Evolutionary conservation across 768 basidiomycete species (phyloP), one percentile per base, ranked within the genome.

Genomic region (Auricularia heimuer): DNA sequence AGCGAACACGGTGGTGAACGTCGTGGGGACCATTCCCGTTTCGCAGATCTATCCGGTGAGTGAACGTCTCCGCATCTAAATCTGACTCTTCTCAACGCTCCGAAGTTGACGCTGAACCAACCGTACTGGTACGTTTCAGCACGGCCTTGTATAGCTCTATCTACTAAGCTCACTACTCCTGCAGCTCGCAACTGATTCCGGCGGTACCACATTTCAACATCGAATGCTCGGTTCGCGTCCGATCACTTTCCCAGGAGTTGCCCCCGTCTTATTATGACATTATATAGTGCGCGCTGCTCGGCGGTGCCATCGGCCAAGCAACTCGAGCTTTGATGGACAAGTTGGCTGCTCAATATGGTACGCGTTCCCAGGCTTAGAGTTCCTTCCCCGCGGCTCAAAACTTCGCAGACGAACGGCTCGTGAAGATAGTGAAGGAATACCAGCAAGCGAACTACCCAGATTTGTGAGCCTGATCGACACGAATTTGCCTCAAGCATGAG

Each of bases 401-500:
- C 7, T 8, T 8, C 4, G 12, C 34, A 60, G 66, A 68, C 54
- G 63, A 64, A 18, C 42, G 62, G 12, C 64, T 68, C 18, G 35
- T 67, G 12, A 62, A 63, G 35, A 67, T 68, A 51, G 68, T 64
- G 18, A 67, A 61, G 34, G 54, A 64, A 7, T 68, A 68, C 51
- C 68, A 68, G 64, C 34, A 63, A 39, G 18, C 56, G 33, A 54
- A 65, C 36, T 67, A 68, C 61, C 63, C 68, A 24, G 58, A 47
- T 54, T 68, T 68, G 68, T 68, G 58, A 45, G 65, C 62, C n/a
- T 6, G 7, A 35, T 44, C 6, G 1, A 16, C 24, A 60, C 56
- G 29, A 6, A 36, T 44, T 29, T 10, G 56, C 21, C 18, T 7
- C 39, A 42, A 14, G 8, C 44, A 39, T 33, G 14, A 21, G 3